Evolutionary conservation across 1,139 yeast genomes (phyloP), one percentile per base, ranked within the genome.

Genomic region (Kodamaea ohmeri): DNA sequence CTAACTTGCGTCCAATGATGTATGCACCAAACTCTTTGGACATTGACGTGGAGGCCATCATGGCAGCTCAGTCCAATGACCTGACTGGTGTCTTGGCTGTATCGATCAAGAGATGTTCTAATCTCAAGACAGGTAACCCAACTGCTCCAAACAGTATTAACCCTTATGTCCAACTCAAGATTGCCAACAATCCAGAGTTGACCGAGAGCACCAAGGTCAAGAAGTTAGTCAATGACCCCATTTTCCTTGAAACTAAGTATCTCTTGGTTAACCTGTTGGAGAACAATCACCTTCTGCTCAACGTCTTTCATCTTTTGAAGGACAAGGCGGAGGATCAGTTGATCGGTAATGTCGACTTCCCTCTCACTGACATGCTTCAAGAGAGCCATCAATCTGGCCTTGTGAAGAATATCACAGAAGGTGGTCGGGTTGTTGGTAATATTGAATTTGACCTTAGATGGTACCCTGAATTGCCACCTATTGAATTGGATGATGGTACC

Each of bases 21-120:
- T 83, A 84, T 58, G 88, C 89, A n/a, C 95, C 95, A 48, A 84
- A 84, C 58, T 80, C 85, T 38, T 62, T 83, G 38, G 92, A 83
- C 55, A 63, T 85, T 44, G 81, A 83, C 52, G 83, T 84, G 31
- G 88, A 80, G 55, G 89, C 81, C 44, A 59, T 83, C 16, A 67
- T 83, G 71, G 78, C 80, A 32, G 75, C 72, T 32, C 77, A 76
- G 52, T 63, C 78, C 4, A 78, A 78, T 41, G 89, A 82, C 47
- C 80, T 88, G 2, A 69, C 69, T 47, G 92, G 90, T 48, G 80
- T 79, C 43, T 65, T 82, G 44, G 82, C 84, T 3, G 76, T 84
- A 7, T 80, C 80, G 19, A 53, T 83, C 36, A 71, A 71, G 44
- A 73, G 79, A 38, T 79, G 78, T 36, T 66, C 61, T 25, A 69